Base-by-base conservation (phyloP, 306 rosid species). In the Glycine tomentella region DNA sequence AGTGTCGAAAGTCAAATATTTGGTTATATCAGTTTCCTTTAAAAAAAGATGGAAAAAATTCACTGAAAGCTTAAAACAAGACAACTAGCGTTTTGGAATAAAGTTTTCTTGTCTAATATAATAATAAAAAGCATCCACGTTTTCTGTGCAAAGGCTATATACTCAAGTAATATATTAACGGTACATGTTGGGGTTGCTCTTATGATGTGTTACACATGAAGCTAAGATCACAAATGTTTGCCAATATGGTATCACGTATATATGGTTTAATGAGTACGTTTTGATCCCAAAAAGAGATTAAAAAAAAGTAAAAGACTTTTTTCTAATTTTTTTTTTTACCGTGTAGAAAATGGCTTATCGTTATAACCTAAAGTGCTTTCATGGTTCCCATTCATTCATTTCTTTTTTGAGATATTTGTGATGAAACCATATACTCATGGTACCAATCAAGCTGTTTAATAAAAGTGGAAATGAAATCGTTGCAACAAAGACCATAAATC, bases 391-490 rank as follows among this genome's bases (percentile, higher is more conserved):
- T 81, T 59, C 11, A 65, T 33, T 52, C 69, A 16, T 34, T 57
- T 46, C 69, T 31, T 34, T 57, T 72, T 50, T 46, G n/a, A 58
- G 80, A 74, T 75, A 84, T 74, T 67, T 59, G 69, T 50, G 72
- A 34, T 58, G 77, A 74, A 75, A 59, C 69, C 61, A 53, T 5
- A 3, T 25, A 49, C 73, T 72, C 58, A 67, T 59, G 3, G 72
- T 74, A 79, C 72, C 77, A 82, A 82, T 77, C 79, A 82, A 75
- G 34, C 6, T 17, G 48, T 10, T 50, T 58, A 65, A 48, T 73
- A 76, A 15, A 82, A 82, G 74, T 76, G 80, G 69, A 69, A 88
- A 79, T 58, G 68, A 58, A 62, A 31, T 75, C 66, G 76, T 84
- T 31, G 45, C 33, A 38, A 20, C 20, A 40, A 72, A 44, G 74